These are phyloP conservation scores for Taphrina sp. DNA, from an alignment of 1,139 yeast species.

Conservation along the genomic window DNA sequence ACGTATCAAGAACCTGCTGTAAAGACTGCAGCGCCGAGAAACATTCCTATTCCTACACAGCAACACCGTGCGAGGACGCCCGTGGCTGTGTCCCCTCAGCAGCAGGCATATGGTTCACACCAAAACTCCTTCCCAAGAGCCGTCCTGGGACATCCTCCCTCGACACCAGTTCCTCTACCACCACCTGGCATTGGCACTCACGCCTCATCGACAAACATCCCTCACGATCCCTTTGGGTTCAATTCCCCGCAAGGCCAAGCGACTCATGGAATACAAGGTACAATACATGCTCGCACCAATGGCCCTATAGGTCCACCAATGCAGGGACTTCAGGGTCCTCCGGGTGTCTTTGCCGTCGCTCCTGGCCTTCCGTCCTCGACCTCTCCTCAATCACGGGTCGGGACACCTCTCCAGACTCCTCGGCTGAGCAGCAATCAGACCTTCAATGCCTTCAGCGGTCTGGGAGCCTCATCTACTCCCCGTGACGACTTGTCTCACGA, in stretches of 20 bases:
- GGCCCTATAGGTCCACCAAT: constrained; percentile 9
- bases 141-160: constrained; percentile 21
- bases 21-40: constrained; percentile 10
- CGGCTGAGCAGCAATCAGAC: not conserved
- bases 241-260: not conserved
- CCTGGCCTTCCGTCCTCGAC: constrained; percentile 7
- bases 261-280: not conserved
- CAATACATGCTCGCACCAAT: constrained; percentile 1
- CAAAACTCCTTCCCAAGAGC: constrained; percentile 23
- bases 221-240: constrained; percentile 20
- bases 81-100: constrained; percentile 24
- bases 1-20: not conserved
- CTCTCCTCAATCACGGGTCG: constrained; percentile 26
- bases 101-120: constrained; percentile 9
- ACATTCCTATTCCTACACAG: constrained; percentile 10
- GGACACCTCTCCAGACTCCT: constrained; percentile 20
- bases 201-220: not conserved
- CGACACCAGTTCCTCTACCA: constrained; percentile 23
- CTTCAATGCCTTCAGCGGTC: constrained; percentile 19
- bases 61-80: constrained; percentile 10
- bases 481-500: constrained; percentile 21
- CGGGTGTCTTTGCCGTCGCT: constrained; percentile 14
- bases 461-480: not conserved
- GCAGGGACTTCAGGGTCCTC: constrained; percentile 7
- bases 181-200: constrained; percentile 27